Conservation (phyloP, 1,284 basidiomycete species). For the Sutorius eximius region DNA sequence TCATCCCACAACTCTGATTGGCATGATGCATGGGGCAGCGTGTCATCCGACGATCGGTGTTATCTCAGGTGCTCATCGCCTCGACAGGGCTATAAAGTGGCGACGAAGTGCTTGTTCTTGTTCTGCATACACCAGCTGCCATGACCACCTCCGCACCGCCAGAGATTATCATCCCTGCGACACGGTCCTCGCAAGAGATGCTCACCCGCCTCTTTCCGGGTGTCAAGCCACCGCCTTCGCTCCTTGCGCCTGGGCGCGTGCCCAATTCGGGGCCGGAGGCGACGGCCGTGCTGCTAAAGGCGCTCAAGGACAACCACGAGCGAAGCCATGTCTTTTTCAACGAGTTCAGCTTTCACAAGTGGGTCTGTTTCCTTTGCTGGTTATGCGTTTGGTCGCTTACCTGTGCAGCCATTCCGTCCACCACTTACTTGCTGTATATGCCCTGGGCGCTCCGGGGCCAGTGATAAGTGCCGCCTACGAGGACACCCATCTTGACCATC, state of each 20-base stretch:
- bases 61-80: slow-evolving; percentile 2
- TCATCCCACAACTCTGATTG: background rate
- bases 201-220: slow-evolving; percentile 40
- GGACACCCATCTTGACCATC: slow-evolving; percentile 33
- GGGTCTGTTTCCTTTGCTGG: slow-evolving; percentile 4
- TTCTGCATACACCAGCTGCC: background rate
- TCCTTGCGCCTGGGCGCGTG: slow-evolving; percentile 37
- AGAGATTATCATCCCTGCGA: slow-evolving; percentile 18
- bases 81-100: slow-evolving; percentile 10
- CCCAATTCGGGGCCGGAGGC: slow-evolving; percentile 54
- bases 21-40: background rate
- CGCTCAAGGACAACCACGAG: slow-evolving; percentile 57
- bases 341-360: slow-evolving; percentile 61
- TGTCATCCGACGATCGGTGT: background rate
- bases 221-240: slow-evolving; percentile 38
- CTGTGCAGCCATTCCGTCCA: slow-evolving; percentile 41
- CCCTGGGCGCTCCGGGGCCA: slow-evolving; percentile 41
- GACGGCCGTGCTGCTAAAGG: slow-evolving; percentile 41
- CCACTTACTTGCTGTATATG: slow-evolving; percentile 42
- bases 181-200: slow-evolving; percentile 17
- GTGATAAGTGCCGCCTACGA: slow-evolving; percentile 42
- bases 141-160: slow-evolving; percentile 32
- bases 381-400: background rate
- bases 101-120: background rate
- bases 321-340: slow-evolving; percentile 65